Evolutionary conservation across 1,284 basidiomycete genomes (phyloP).

Genomic region (Apiotrichum gracile): DNA sequence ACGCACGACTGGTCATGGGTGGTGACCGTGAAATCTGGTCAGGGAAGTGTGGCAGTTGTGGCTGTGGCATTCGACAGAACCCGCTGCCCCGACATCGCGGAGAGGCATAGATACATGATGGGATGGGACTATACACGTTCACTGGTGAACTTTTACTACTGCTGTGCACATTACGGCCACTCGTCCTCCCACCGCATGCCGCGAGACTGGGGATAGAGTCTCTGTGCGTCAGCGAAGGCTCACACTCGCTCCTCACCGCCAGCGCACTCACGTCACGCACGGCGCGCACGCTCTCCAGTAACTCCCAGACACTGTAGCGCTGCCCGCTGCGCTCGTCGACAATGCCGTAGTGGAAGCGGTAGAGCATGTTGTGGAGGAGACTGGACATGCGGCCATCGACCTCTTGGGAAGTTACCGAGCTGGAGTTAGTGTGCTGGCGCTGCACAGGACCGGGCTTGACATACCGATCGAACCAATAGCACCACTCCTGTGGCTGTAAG

Average conservation of each 20-base stretch:
- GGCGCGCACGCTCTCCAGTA: conserved; percentile 12
- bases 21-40: too few relatives aligned
- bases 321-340: neutral
- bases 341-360: conserved; percentile 11
- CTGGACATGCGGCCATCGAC: conserved; percentile 9
- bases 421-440: neutral
- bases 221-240: neutral
- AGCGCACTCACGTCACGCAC: conserved; percentile 12
- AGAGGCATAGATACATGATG: too few relatives aligned
- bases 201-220: conserved; percentile 6
- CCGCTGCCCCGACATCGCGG: too few relatives aligned
- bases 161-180: conserved; percentile 4
- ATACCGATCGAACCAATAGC: conserved; percentile 21
- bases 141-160: too few relatives aligned
- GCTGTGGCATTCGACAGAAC: too few relatives aligned
- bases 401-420: conserved; percentile 10
- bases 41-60: too few relatives aligned
- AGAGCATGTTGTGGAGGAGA: conserved; percentile 11
- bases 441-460: neutral
- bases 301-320: conserved; percentile 8
- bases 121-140: too few relatives aligned
- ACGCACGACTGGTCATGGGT: too few relatives aligned
- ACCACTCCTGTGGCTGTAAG: conserved; percentile 13
- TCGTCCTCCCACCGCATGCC: conserved; percentile 14
- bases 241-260: too few relatives aligned